Base-by-base conservation (phyloP, 2,329 filamentous ascomycete genomes). In the Sporothrix brasiliensis region DNA sequence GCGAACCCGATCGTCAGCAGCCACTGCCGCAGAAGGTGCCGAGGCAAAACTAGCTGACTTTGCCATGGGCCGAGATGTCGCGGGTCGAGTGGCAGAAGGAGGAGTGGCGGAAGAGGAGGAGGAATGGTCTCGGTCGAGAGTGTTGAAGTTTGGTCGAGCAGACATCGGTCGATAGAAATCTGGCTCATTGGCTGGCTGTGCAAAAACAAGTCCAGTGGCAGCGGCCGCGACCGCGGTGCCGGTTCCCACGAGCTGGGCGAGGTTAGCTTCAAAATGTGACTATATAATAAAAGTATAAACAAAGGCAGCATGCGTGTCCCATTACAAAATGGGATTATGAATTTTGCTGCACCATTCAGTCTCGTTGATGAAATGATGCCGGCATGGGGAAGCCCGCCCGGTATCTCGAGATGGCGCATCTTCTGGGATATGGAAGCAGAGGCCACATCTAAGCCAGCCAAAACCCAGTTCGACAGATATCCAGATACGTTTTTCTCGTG, bases 191-290 rank as follows among this genome's bases (percentile, higher is more conserved):
- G 79, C 76, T 58, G 83, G 80, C 78, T 88, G 85, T 74, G 85
- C 86, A 78, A 89, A 88, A 74, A 86, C 85, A 73, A 89, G 80
- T 75, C 87, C 86, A 75, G 82, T 83, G 78, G 86, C 83, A 75
- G 86, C 86, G 76, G 86, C 86, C 79, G 86, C 87, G 78, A 88
- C 84, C 74, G 85, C 86, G 79, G 86, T 86, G 78, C 87, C 85
- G 75, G 86, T 85, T 79, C 86, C 87, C 79, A 88, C 84, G 76
- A 89, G 86, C 87, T 89, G 76, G 73, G 9, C 53, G 9, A 47
- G 19, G 50, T 65, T 56, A 67, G 58, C 58, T 56, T 44, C 50
- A 63, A 14, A 30, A 34, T 21, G n/a, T 34, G 16, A 63, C 21
- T 19, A 47, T 44, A 24, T 63, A 63, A 47, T 27, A n/a, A 63